Percentiles rank a stretch among this genome's conserved stretches.
Conservation (phyloP, 2,329 filamentous ascomycete genomes). For the Apiospora koreana region DNA sequence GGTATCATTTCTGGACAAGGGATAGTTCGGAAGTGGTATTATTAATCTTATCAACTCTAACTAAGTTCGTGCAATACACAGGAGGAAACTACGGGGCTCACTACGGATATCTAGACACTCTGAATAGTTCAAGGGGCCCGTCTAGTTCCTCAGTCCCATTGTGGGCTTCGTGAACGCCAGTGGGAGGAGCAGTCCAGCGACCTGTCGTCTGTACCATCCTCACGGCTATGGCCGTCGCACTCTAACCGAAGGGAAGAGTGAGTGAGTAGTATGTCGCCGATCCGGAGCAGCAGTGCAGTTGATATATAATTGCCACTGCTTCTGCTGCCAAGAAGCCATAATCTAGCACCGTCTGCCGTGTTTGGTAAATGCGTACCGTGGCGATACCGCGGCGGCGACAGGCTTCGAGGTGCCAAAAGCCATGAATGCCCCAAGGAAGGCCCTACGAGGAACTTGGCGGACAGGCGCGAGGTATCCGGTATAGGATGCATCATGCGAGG, state of each 20-base stretch:
- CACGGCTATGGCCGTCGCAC: neutral
- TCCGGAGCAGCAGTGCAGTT: neutral
- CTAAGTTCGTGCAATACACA: too few species aligned
- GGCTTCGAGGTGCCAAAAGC: neutral
- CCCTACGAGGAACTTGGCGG: conserved; percentile 31
- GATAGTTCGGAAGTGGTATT: too few species aligned
- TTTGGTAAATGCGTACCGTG: conserved; percentile 38
- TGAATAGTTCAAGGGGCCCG: neutral
- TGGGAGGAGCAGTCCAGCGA: neutral
- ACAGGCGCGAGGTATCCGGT: conserved; percentile 39
- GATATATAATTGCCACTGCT: neutral
- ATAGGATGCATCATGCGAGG: conserved; percentile 45
- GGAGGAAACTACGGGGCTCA: too few species aligned
- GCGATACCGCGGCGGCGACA: conserved; percentile 17
- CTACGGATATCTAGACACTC: too few species aligned
- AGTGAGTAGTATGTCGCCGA: neutral
- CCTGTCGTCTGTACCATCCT: neutral
- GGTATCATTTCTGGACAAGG: too few species aligned
- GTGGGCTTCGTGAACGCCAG: conserved; percentile 9
- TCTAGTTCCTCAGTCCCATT: conserved; percentile 16
- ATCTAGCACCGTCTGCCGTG: conserved; percentile 27
- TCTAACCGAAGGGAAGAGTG: neutral
- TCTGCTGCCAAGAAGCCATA: neutral
- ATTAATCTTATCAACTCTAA: too few species aligned
- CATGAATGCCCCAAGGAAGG: conserved; percentile 28